Base-by-base conservation (phyloP, 805 yeast genomes). In the Candida boleticola region DNA sequence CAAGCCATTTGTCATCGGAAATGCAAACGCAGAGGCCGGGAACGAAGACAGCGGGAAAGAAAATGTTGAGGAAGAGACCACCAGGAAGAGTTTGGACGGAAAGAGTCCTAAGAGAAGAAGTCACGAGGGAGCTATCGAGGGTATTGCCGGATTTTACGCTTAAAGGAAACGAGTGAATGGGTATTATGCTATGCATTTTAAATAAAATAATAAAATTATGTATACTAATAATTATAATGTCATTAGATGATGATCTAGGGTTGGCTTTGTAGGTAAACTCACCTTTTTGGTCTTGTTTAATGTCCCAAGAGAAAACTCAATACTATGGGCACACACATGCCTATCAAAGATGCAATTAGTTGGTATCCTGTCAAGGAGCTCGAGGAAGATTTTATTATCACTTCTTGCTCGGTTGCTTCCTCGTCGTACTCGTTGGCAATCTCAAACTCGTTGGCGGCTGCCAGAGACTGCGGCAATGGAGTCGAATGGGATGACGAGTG, bases 311-410 rank as follows among this genome's bases (percentile, higher is more conserved):
- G 26, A 11, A 60, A 45, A 39, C 61, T 50, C 10, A 64, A 36
- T 4, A 58, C 17, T 3, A 59, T 42, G 3, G 71, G 69, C 7
- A 65, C 43, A 18, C 47, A 20, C 48, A 60, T 53, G 2, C 64
- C 71, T 29, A 40, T 40, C 4, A 58, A 25, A n/a, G 60, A 50
- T 18, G 49, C 36, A 16, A 42, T 27, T 6, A 52, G 33, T 37
- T 55, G 61, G 20, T 32, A 13, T 10, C 45, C 46, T 18, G 44
- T 40, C 21, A 54, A 31, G 5, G 35, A 41, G 10, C 26, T 35
- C 18, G 41, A 10, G 23, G 36, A 19, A n/a, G 22, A 6, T 22
- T 19, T 38, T 35, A 23, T 27, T 5, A 17, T 11, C 25, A 14
- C 36, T 27, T 29, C 18, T n/a, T 9, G 37, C 1, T 39, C 29